Evolutionary conservation across 257 asterid species (phyloP).

Genomic region (Cruciata laevipes): DNA sequence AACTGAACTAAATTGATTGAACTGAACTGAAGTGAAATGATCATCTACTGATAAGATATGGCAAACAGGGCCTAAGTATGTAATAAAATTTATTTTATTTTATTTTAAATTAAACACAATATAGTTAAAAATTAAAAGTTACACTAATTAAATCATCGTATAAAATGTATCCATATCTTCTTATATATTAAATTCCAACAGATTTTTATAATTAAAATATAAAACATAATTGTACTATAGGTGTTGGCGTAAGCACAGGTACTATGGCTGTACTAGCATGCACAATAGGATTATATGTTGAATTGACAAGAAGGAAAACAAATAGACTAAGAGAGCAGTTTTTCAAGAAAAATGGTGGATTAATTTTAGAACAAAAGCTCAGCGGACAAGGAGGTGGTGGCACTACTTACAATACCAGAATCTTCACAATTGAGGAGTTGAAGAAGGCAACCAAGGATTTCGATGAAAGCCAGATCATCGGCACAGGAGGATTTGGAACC

Average conservation of each 20-base stretch:
- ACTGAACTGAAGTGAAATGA: no score
- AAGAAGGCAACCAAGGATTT: neutral
- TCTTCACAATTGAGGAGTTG: neutral
- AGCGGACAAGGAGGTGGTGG: neutral
- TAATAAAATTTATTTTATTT: no score
- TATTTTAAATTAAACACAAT: no score
- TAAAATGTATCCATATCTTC: no score
- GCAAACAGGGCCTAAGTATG: no score
- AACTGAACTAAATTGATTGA: no score
- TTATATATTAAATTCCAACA: no score
- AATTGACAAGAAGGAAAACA: neutral
- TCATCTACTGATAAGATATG: no score
- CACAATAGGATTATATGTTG: neutral
- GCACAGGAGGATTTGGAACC: neutral
- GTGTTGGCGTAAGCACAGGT: neutral
- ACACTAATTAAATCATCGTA: no score
- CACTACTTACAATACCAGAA: neutral
- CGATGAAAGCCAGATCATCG: neutral
- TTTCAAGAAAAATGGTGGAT: conserved; percentile 4
- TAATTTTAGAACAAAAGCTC: neutral
- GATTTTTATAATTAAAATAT: no score
- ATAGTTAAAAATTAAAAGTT: no score
- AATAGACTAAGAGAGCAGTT: neutral
- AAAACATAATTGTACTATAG: no score
- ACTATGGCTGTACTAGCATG: neutral